A percentile compares a stretch with the other conserved stretches of the same genome.
phyloP scores from a whole-genome alignment of 768 basidiomycete species.

The Boletus speciosus region DNA sequence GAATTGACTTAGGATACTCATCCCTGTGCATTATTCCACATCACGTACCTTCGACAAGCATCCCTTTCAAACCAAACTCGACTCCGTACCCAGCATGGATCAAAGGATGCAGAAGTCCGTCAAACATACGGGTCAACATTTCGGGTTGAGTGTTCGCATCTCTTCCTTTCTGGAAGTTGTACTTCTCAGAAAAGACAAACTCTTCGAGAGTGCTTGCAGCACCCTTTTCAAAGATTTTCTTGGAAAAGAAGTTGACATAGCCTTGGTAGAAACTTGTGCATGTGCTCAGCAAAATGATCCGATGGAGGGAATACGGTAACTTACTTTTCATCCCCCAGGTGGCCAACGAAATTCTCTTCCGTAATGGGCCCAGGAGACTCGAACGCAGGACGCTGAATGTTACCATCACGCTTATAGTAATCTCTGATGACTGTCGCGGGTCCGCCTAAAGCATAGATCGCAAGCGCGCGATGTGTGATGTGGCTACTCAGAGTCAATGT shows the following conservation, averaged over 20 bases:
- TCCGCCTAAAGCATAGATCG: conserved; percentile 27
- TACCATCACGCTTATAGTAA: conserved; percentile 24
- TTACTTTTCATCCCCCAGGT: conserved; percentile 28
- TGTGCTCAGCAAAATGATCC: background rate
- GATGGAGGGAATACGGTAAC: background rate
- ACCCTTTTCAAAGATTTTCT: conserved; percentile 17
- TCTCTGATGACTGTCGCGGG: conserved; percentile 20
- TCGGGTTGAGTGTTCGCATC: conserved; percentile 34
- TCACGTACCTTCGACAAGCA: conserved; percentile 55
- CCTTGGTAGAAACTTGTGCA: conserved; percentile 22
- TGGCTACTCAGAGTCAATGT: conserved; percentile 15
- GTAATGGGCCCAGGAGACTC: conserved; percentile 24
- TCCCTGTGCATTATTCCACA: background rate
- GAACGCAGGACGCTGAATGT: conserved; percentile 22
- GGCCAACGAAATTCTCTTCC: conserved; percentile 21
- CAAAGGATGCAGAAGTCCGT: conserved; percentile 55
- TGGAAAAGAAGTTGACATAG: conserved; percentile 27
- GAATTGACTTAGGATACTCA: background rate
- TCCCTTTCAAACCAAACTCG: conserved; percentile 61
- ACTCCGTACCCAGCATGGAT: conserved; percentile 61
- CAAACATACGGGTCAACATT: conserved; percentile 50
- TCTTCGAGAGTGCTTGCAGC: conserved; percentile 18
- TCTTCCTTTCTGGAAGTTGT: conserved; percentile 20
- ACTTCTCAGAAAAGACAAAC: conserved; percentile 31
- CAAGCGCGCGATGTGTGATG: conserved; percentile 28